Conservation (phyloP, 2,329 filamentous ascomycete species). For the Nemania sp. region DNA sequence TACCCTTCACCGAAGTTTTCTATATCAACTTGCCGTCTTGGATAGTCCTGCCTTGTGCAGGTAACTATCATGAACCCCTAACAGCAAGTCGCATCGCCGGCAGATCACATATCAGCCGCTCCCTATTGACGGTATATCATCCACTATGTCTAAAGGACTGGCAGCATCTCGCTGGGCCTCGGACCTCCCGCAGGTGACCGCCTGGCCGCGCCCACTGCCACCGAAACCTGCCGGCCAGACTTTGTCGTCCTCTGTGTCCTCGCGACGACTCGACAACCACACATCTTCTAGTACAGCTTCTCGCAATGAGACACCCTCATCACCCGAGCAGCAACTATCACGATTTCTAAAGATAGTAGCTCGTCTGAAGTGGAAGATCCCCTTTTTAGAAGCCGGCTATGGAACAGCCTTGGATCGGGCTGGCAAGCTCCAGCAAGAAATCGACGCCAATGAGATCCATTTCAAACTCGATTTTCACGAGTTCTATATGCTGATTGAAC, state of each 20-base stretch:
- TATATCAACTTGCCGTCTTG: background rate
- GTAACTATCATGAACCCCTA: slow-evolving; percentile 5
- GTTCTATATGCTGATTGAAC: slow-evolving; percentile 73
- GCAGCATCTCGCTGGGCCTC: slow-evolving; percentile 33
- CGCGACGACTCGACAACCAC: slow-evolving; percentile 2
- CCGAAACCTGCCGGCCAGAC: background rate
- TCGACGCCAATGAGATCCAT: slow-evolving; percentile 57
- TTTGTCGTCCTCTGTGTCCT: background rate
- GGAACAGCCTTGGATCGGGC: slow-evolving; percentile 49
- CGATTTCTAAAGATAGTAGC: slow-evolving; percentile 64
- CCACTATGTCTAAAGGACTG: slow-evolving; percentile 20
- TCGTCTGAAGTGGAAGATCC: slow-evolving; percentile 65
- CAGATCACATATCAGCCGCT: background rate
- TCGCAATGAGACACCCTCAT: slow-evolving; percentile 14
- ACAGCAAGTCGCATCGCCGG: background rate
- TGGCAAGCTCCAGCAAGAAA: slow-evolving; percentile 40
- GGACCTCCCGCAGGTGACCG: slow-evolving; percentile 8
- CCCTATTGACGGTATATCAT: background rate
- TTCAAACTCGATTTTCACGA: slow-evolving; percentile 81
- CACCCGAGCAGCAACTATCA: slow-evolving; percentile 48
- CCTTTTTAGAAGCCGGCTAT: slow-evolving; percentile 62
- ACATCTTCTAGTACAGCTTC: slow-evolving; percentile 6
- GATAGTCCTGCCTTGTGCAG: no score
- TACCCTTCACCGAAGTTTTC: background rate
- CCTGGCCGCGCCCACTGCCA: slow-evolving; percentile 22